These are phyloP conservation scores for Solanum paucissectum DNA, from an alignment of 257 asterid genomes.

Conservation along the genomic window DNA sequence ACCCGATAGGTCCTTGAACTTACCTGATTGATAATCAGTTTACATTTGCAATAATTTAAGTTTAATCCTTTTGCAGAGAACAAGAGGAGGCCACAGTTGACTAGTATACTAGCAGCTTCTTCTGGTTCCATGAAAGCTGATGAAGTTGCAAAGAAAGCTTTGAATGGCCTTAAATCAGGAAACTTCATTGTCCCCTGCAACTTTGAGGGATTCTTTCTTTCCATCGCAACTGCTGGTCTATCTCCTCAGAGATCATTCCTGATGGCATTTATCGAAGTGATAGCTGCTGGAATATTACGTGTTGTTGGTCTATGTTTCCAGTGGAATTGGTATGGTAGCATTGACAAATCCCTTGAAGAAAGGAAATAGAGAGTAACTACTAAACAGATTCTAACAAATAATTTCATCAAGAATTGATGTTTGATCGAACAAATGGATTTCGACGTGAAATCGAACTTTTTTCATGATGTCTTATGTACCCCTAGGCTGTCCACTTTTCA, in stretches of 20 bases:
- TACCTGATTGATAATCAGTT: background rate
- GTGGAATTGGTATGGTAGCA: constrained; percentile 79
- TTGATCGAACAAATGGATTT: background rate
- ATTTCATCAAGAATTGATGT: background rate
- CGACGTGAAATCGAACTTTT: background rate
- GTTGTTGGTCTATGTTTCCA: constrained; percentile 68
- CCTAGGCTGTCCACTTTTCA: background rate
- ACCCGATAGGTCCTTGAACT: background rate
- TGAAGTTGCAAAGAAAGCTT: constrained; percentile 62
- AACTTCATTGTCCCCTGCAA: constrained; percentile 75
- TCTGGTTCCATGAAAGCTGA: constrained; percentile 94
- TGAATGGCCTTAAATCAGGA: constrained; percentile 58
- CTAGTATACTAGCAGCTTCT: constrained; percentile 72
- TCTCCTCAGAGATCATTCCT: constrained; percentile 84
- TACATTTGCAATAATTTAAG: background rate
- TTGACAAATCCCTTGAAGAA: constrained; percentile 47
- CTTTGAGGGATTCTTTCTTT: constrained; percentile 59
- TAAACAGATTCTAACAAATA: background rate
- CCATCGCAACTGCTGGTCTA: constrained; percentile 72
- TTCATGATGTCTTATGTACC: background rate
- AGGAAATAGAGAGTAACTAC: constrained; percentile 15
- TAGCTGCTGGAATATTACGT: constrained; percentile 47
- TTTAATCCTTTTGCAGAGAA: constrained; percentile 37
- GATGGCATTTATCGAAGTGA: constrained; percentile 77
- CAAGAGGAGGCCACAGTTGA: constrained; percentile 71